Percentiles rank a stretch among this genome's conserved stretches.
Conservation (phyloP, 371 early-diverging fungal genomes). For the Furculomyces boomerangus region DNA sequence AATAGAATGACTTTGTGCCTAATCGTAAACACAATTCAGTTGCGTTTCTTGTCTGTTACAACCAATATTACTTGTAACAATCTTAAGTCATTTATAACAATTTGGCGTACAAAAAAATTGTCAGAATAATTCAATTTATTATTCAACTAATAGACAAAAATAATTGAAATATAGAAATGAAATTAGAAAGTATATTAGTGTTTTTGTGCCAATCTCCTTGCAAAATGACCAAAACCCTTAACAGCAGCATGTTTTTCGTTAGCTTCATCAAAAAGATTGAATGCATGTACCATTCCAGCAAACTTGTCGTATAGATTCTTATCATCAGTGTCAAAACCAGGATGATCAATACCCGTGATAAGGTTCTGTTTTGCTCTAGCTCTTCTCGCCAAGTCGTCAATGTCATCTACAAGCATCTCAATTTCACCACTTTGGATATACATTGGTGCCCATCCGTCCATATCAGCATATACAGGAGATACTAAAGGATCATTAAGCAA, state of each 20-base stretch:
- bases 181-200: no score
- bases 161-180: no score
- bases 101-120: no score
- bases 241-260: constrained; percentile 1
- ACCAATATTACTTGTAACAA: no score
- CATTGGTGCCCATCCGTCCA: constrained; percentile 7
- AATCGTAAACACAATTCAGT: no score
- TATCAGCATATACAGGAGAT: constrained; percentile 5
- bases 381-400: constrained; percentile 13
- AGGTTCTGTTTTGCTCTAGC: background rate
- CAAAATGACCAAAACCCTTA: background rate
- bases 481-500: constrained; percentile 11
- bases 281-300: constrained; percentile 3
- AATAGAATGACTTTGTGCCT: no score
- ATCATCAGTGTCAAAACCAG: background rate
- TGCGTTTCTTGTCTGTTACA: no score
- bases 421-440: constrained; percentile 11
- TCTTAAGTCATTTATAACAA: no score
- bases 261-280: constrained; percentile 1
- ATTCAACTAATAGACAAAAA: no score
- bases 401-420: constrained; percentile 33
- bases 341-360: background rate
- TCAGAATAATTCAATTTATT: no score
- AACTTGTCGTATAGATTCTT: background rate
- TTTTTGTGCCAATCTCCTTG: no score